A percentile compares a stretch with the other conserved stretches of the same genome.
Conservation (phyloP, 164 flowering plant species). For the Tetracentron sinense region DNA sequence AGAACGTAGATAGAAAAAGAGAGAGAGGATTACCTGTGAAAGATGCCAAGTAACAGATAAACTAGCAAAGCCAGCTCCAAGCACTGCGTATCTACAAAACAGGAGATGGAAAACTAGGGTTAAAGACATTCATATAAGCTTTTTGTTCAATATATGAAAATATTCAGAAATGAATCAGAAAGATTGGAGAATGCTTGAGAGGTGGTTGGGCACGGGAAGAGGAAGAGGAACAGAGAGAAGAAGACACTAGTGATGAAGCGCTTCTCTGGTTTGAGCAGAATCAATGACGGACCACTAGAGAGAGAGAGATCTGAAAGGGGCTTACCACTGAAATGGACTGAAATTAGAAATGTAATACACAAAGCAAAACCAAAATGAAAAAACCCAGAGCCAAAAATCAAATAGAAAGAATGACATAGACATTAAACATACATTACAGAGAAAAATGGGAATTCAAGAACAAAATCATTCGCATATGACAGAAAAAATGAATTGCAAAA, state of each 20-base stretch:
- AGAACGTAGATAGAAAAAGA: background rate
- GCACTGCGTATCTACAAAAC: constrained; percentile 64
- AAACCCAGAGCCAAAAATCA: no score
- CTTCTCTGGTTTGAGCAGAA: background rate
- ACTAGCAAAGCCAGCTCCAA: constrained; percentile 98
- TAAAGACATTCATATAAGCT: background rate
- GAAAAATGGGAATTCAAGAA: no score
- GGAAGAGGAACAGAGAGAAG: no score
- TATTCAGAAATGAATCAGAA: background rate
- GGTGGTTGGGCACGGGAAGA: constrained; percentile 13
- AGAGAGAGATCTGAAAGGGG: no score
- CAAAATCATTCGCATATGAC: no score
- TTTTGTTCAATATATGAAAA: background rate
- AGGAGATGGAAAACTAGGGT: background rate
- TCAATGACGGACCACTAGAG: background rate
- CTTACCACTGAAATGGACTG: no score
- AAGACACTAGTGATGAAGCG: background rate
- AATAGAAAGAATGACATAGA: no score
- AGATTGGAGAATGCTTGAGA: constrained; percentile 13
- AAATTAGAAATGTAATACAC: no score
- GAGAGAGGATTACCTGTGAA: constrained; percentile 37
- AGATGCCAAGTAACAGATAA: constrained; percentile 87
- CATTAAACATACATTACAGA: no score
- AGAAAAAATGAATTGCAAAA: no score
- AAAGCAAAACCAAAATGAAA: no score